Percentiles rank a stretch among this genome's conserved stretches.
Evolutionary conservation across 2,329 filamentous ascomycete species (phyloP).

Genomic region (Raffaelea ambrosiae): DNA sequence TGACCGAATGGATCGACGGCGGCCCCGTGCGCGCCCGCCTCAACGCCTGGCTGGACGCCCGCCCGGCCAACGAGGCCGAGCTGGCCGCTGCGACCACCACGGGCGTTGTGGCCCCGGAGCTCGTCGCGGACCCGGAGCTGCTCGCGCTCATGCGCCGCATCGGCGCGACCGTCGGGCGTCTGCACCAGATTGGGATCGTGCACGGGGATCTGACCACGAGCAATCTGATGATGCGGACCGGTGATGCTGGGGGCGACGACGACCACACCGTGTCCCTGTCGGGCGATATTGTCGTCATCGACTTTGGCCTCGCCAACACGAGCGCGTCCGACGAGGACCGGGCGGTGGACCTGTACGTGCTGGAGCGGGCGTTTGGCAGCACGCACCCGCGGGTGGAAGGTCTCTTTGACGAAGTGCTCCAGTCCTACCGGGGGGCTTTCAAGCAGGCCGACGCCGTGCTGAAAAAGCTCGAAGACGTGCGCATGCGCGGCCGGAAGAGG

Average conservation of each 20-base stretch:
- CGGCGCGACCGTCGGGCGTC: conserved; percentile 59
- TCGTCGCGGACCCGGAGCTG: conserved; percentile 31
- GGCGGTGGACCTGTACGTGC: conserved; percentile 90
- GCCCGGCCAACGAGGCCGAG: conserved; percentile 24
- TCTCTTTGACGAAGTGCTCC: conserved; percentile 65
- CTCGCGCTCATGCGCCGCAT: conserved; percentile 60
- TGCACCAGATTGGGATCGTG: conserved; percentile 80
- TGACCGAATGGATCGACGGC: conserved; percentile 80
- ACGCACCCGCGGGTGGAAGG: conserved; percentile 82
- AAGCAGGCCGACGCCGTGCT: conserved; percentile 68
- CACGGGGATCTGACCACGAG: conserved; percentile 97
- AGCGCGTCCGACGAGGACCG: conserved; percentile 81
- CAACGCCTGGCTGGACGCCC: conserved; percentile 56
- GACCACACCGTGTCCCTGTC: too few relatives aligned
- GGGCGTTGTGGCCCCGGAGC: neutral
- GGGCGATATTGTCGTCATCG: conserved; percentile 82
- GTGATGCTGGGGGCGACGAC: conserved; percentile 11
- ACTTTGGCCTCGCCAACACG: conserved; percentile 84
- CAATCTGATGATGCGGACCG: conserved; percentile 75
- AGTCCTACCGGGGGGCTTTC: conserved; percentile 64
- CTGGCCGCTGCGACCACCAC: conserved; percentile 14
- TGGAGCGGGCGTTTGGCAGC: conserved; percentile 89
- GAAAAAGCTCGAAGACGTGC: conserved; percentile 80
- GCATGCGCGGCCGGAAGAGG: conserved; percentile 88
- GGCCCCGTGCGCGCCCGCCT: conserved; percentile 60